phyloP scores from a whole-genome alignment of 768 basidiomycete species.

The Pseudohyphozyma bogoriensis region DNA sequence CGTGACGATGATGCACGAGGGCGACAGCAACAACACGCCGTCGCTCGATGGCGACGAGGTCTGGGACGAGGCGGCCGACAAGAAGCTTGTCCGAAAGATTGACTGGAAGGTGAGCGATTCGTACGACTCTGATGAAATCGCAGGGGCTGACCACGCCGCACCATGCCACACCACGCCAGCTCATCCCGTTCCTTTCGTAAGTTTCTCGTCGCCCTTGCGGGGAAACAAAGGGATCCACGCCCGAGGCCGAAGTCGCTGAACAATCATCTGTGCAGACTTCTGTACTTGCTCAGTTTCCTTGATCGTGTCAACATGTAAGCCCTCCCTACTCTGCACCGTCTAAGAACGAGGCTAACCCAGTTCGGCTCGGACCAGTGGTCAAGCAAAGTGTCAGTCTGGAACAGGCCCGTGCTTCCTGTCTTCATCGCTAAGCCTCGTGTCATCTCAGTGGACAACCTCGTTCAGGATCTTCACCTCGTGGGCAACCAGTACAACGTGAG shows the following conservation, averaged over 20 bases:
- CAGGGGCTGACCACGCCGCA: no score
- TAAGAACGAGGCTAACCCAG: no score
- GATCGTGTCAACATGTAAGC: slow-evolving; percentile 32
- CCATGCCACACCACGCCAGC: no score
- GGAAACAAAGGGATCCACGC: no score
- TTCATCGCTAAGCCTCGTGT: not conserved
- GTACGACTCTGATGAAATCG: no score
- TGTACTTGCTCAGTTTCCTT: slow-evolving; percentile 2
- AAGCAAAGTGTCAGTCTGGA: no score
- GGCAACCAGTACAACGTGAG: slow-evolving; percentile 19
- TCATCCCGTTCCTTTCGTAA: not conserved
- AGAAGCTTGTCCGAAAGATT: slow-evolving; percentile 50
- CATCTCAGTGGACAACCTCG: slow-evolving; percentile 18
- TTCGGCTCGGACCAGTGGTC: no score
- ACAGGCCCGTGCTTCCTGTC: no score
- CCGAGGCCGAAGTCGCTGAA: not conserved
- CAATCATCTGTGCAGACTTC: not conserved
- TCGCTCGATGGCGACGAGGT: not conserved
- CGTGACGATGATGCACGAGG: no score
- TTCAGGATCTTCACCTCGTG: slow-evolving; percentile 17
- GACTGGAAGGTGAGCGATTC: slow-evolving; percentile 40
- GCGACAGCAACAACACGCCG: no score
- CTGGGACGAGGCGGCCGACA: slow-evolving; percentile 37
- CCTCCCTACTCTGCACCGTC: not conserved
- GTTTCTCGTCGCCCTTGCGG: not conserved